Evolutionary conservation across 345 rosid genomes (phyloP).

Genomic region (Barbarea vulgaris): DNA sequence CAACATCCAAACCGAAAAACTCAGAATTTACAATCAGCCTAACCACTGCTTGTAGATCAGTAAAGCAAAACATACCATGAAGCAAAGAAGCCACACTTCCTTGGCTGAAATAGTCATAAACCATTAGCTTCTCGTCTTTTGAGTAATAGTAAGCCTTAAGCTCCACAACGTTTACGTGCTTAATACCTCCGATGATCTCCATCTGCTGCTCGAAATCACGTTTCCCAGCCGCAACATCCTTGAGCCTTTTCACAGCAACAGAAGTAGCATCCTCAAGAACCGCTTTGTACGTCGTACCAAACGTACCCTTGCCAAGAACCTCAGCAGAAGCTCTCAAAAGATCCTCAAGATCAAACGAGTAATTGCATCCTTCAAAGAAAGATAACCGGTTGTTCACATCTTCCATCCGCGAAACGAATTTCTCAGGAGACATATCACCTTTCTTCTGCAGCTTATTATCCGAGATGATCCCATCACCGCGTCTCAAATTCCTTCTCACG

Average conservation of each 20-base stretch:
- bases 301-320: constrained; percentile 95
- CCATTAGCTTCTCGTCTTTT: constrained; percentile 96
- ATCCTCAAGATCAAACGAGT: constrained; percentile 95
- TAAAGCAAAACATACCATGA: constrained; percentile 60
- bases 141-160: constrained; percentile 91
- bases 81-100: constrained; percentile 80
- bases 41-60: background rate
- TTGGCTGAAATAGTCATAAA: constrained; percentile 67
- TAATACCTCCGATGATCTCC: constrained; percentile 81
- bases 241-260: constrained; percentile 91
- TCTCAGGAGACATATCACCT: constrained; percentile 85
- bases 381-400: constrained; percentile 79
- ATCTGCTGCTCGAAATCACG: constrained; percentile 95
- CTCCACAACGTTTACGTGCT: constrained; percentile 85
- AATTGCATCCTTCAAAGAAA: constrained; percentile 92
- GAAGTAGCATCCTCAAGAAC: constrained; percentile 51
- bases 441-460: constrained; percentile 61
- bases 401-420: constrained; percentile 69
- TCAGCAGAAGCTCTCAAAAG: constrained; percentile 96
- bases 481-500: constrained; percentile 47
- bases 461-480: constrained; percentile 34
- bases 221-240: constrained; percentile 86
- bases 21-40: background rate
- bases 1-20: background rate
- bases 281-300: constrained; percentile 89